Conservation (phyloP, 2,329 filamentous ascomycete genomes). For the Stagonosporopsis tanaceti region DNA sequence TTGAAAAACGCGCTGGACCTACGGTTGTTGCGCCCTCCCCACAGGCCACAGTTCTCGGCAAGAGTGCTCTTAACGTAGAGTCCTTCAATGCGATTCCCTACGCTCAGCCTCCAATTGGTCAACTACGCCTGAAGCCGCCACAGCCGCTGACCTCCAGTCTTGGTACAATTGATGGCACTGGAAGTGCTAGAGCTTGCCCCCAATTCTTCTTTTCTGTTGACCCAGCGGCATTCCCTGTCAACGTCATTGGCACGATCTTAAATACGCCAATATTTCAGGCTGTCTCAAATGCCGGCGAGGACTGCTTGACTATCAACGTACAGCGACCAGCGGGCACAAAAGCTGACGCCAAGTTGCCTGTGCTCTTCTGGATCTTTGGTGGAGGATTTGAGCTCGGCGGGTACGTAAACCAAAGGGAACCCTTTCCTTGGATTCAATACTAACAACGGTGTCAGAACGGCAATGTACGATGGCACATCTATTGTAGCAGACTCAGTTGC, state of each 20-base stretch:
- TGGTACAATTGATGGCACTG: slow-evolving; percentile 69
- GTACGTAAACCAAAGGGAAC: slow-evolving; percentile 1
- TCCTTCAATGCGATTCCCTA: slow-evolving; percentile 79
- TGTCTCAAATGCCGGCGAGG: slow-evolving; percentile 49
- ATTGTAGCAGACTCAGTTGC: slow-evolving; percentile 53
- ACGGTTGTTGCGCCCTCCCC: slow-evolving; percentile 62
- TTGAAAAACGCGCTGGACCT: slow-evolving; percentile 59
- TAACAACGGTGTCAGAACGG: slow-evolving; percentile 22
- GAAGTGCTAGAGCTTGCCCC: slow-evolving; percentile 69
- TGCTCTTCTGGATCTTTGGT: slow-evolving; percentile 60
- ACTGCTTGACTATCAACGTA: slow-evolving; percentile 56
- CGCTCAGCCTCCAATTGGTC: slow-evolving; percentile 72
- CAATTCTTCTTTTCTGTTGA: slow-evolving; percentile 71
- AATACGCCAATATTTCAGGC: slow-evolving; percentile 52
- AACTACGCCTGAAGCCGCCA: slow-evolving; percentile 74
- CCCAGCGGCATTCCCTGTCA: slow-evolving; percentile 40
- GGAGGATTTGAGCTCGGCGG: slow-evolving; percentile 54
- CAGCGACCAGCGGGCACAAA: slow-evolving; percentile 52
- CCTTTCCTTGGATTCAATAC: slow-evolving; percentile 24
- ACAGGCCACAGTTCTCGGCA: slow-evolving; percentile 64
- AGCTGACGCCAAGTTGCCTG: slow-evolving; percentile 52
- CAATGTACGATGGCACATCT: slow-evolving; percentile 53
- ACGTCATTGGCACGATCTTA: slow-evolving; percentile 49
- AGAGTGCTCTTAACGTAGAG: slow-evolving; percentile 62
- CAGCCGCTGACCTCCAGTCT: slow-evolving; percentile 64